These are phyloP conservation scores for Mallotus japonicus DNA, from an alignment of 441 rosid genomes.

Conservation along the genomic window DNA sequence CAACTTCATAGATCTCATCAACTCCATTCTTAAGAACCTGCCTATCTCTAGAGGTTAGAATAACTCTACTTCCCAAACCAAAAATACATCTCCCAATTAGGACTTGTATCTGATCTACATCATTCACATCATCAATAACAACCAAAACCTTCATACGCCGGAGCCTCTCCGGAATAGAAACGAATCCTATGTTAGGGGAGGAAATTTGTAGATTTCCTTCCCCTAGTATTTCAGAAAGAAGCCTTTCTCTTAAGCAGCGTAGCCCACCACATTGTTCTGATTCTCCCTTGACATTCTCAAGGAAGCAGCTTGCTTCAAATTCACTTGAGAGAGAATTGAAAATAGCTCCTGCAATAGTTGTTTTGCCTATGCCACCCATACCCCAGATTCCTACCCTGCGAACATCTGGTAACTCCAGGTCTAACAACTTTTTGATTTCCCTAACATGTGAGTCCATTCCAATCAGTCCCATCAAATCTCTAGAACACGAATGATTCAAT, in stretches of 20 bases:
- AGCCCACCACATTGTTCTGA: not conserved
- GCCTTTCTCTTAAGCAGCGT: not conserved
- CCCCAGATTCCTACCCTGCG: slow-evolving; percentile 18
- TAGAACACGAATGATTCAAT: not conserved
- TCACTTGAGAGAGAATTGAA: not conserved
- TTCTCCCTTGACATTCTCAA: not conserved
- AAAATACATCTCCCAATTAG: not conserved
- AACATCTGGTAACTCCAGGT: not conserved
- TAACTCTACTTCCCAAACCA: slow-evolving; percentile 9
- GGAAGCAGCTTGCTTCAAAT: slow-evolving; percentile 8
- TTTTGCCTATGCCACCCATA: slow-evolving; percentile 21
- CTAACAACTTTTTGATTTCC: not conserved
- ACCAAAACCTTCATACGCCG: not conserved
- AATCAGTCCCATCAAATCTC: not conserved
- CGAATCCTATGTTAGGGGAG: not conserved
- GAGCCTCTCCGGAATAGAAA: not conserved
- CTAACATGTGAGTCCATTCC: slow-evolving; percentile 11
- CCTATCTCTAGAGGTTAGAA: slow-evolving; percentile 14
- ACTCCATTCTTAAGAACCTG: slow-evolving; percentile 4
- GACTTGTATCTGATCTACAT: not conserved
- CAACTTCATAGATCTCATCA: slow-evolving; percentile 12
- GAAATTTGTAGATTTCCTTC: not conserved
- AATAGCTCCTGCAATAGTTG: slow-evolving; percentile 5
- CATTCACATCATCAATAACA: slow-evolving; percentile 17
- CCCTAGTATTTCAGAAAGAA: not conserved